These are phyloP conservation scores for Podaxis rugospora DNA, from an alignment of 768 basidiomycete genomes.

Conservation along the genomic window DNA sequence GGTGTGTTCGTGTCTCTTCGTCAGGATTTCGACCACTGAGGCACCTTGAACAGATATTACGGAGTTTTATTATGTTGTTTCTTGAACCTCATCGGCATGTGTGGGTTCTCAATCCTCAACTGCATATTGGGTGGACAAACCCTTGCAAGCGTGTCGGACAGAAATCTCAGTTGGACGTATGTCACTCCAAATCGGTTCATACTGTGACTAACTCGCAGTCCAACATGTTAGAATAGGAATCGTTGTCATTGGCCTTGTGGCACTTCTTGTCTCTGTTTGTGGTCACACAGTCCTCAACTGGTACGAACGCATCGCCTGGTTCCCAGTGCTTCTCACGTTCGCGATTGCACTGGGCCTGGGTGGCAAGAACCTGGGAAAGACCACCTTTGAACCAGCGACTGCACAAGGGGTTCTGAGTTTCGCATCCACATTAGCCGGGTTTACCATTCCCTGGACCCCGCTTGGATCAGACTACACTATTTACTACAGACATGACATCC, in stretches of 20 bases:
- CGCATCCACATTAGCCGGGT: slow-evolving; percentile 68
- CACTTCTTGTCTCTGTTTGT: slow-evolving; percentile 61
- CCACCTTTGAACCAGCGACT: slow-evolving; percentile 49
- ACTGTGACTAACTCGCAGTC: background rate
- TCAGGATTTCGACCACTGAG: background rate
- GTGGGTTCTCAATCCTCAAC: slow-evolving; percentile 59
- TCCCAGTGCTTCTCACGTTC: slow-evolving; percentile 73
- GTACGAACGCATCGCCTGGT: slow-evolving; percentile 75
- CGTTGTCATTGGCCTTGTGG: slow-evolving; percentile 66
- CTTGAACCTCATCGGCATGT: slow-evolving; percentile 48
- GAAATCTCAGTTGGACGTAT: slow-evolving; percentile 27
- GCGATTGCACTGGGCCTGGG: slow-evolving; percentile 70
- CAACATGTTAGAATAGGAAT: slow-evolving; percentile 61
- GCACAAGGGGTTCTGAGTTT: slow-evolving; percentile 56
- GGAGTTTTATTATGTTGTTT: slow-evolving; percentile 46
- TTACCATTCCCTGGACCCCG: slow-evolving; percentile 57
- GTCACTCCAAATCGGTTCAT: background rate
- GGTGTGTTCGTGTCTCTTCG: slow-evolving; percentile 19
- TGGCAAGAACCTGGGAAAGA: slow-evolving; percentile 59
- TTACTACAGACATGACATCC: slow-evolving; percentile 56
- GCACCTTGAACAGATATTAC: slow-evolving; percentile 26
- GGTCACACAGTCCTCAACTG: slow-evolving; percentile 48
- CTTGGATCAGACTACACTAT: slow-evolving; percentile 72
- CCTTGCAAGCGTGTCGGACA: slow-evolving; percentile 25
- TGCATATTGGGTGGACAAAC: slow-evolving; percentile 55